Percentiles rank a stretch among this genome's conserved stretches.
These are phyloP conservation scores for Globisporangium radiosum DNA, from an alignment of 352 stramenopile species.

Conservation along the genomic window DNA sequence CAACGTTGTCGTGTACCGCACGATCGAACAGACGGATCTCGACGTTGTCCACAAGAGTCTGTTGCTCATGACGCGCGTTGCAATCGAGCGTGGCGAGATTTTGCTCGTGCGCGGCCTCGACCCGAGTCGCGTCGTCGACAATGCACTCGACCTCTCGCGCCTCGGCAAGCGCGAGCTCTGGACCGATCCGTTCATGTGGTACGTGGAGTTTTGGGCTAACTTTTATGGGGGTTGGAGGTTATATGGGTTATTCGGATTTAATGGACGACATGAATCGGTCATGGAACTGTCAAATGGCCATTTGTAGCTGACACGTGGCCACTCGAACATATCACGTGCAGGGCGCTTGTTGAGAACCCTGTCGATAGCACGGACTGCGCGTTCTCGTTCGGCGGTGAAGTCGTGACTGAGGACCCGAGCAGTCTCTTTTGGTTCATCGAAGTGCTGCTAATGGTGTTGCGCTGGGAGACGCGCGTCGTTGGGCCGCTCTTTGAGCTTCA, in stretches of 20 bases:
- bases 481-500: constrained; percentile 27
- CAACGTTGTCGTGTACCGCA: constrained; percentile 35
- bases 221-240: neutral
- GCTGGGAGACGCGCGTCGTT: constrained; percentile 35
- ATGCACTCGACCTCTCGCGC: constrained; percentile 25
- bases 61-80: constrained; percentile 38
- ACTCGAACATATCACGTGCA: constrained; percentile 1
- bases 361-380: constrained; percentile 21
- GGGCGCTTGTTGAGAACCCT: constrained; percentile 34
- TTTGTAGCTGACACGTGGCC: no score
- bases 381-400: constrained; percentile 29
- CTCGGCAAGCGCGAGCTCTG: constrained; percentile 36
- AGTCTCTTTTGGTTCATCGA: constrained; percentile 46
- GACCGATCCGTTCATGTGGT: constrained; percentile 37
- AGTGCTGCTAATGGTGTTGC: constrained; percentile 36
- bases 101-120: constrained; percentile 30
- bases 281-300: no score
- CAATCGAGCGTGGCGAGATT: constrained; percentile 36
- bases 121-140: constrained; percentile 27
- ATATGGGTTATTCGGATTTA: neutral
- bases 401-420: constrained; percentile 27
- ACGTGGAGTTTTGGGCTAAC: neutral
- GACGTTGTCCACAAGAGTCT: constrained; percentile 35
- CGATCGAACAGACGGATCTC: constrained; percentile 31
- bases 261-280: no score